These are phyloP conservation scores for Zangia roseola DNA, from an alignment of 768 basidiomycete species.

Conservation along the genomic window DNA sequence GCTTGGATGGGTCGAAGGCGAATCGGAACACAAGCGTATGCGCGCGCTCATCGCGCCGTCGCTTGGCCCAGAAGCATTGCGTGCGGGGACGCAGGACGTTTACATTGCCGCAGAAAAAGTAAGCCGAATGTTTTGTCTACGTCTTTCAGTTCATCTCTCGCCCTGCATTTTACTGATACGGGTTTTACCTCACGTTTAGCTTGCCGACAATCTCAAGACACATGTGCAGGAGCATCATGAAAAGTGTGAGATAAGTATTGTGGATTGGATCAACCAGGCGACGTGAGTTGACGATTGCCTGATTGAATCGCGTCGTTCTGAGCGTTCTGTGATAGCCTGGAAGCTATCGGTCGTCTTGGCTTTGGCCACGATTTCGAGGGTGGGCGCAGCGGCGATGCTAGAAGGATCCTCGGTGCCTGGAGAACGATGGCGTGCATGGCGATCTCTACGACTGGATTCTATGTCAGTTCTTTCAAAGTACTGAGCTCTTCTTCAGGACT, in stretches of 20 bases:
- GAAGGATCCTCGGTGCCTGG: conserved; percentile 5
- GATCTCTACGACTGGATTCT: conserved; percentile 4
- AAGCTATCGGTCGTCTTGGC: conserved; percentile 4
- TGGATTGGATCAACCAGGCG: conserved; percentile 6
- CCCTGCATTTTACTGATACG: not conserved
- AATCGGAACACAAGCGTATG: conserved; percentile 9
- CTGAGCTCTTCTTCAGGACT: too few species aligned
- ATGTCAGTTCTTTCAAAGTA: not conserved
- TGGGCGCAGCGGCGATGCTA: conserved; percentile 1
- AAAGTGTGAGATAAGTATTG: conserved; percentile 1
- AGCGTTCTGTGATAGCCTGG: not conserved
- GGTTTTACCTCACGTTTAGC: not conserved
- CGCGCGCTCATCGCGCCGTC: conserved; percentile 5
- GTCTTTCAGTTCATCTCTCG: not conserved
- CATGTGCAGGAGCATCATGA: not conserved
- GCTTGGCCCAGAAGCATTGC: conserved; percentile 3
- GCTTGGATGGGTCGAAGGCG: conserved; percentile 8
- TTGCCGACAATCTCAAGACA: conserved; percentile 3
- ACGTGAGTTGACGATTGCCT: not conserved
- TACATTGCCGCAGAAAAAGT: conserved; percentile 5
- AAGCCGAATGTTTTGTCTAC: not conserved
- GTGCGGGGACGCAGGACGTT: conserved; percentile 2
- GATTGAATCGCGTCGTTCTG: not conserved
- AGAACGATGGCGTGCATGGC: conserved; percentile 3
- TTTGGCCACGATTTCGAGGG: conserved; percentile 10